Percentiles rank a stretch among this genome's conserved stretches.
Evolutionary conservation across 805 yeast species (phyloP).

Genomic region (Hanseniaspora nectarophila): DNA sequence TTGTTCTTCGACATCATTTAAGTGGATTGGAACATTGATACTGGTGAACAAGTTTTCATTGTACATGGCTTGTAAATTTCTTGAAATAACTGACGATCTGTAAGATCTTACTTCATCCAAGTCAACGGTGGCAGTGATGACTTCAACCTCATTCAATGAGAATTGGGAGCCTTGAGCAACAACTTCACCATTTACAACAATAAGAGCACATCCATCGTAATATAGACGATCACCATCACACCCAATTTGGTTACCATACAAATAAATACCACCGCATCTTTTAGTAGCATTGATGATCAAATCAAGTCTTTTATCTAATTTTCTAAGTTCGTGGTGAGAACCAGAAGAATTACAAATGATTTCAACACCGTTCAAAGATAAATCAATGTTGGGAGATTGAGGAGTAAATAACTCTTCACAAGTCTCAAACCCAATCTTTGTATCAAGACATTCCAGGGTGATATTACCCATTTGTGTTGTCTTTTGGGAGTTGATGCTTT

Average conservation of each 20-base stretch:
- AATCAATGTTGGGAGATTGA: slow-evolving; percentile 80
- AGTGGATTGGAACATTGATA: slow-evolving; percentile 49
- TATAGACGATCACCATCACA: slow-evolving; percentile 96
- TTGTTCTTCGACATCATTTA: slow-evolving; percentile 47
- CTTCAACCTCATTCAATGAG: slow-evolving; percentile 83
- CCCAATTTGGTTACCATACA: slow-evolving; percentile 91
- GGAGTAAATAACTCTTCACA: slow-evolving; percentile 98
- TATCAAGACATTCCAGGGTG: slow-evolving; percentile 68
- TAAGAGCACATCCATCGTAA: slow-evolving; percentile 94
- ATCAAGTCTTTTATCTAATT: slow-evolving; percentile 70
- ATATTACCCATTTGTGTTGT: slow-evolving; percentile 83
- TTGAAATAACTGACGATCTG: slow-evolving; percentile 56
- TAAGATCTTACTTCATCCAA: slow-evolving; percentile 81
- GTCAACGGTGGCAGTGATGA: slow-evolving; percentile 87
- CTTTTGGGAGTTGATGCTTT: slow-evolving; percentile 52
- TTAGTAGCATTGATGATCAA: slow-evolving; percentile 85
- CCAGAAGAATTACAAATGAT: slow-evolving; percentile 92
- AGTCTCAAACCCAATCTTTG: slow-evolving; percentile 92
- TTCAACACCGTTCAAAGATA: slow-evolving; percentile 95
- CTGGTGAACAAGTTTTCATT: slow-evolving; percentile 35
- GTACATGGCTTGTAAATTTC: slow-evolving; percentile 52
- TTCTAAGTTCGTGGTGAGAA: slow-evolving; percentile 92
- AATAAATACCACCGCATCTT: slow-evolving; percentile 91
- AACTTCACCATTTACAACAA: slow-evolving; percentile 81
- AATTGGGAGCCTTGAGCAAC: slow-evolving; percentile 92